These are phyloP conservation scores for Stellera chamaejasme DNA, from an alignment of 345 rosid genomes.

Conservation along the genomic window DNA sequence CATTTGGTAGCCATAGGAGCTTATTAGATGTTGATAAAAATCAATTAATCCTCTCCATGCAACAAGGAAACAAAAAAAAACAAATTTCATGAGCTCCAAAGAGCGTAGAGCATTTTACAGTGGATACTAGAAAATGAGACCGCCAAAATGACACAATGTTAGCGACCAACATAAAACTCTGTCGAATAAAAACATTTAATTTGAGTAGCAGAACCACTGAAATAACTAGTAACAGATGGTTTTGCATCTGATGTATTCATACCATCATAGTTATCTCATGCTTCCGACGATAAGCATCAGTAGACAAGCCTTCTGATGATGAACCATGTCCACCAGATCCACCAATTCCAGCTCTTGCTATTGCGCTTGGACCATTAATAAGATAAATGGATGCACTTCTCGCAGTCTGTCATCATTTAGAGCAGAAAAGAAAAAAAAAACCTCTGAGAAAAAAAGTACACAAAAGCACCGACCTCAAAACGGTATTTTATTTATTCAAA, in stretches of 20 bases:
- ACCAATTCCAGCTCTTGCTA: conserved; percentile 25
- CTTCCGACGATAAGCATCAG: conserved; percentile 62
- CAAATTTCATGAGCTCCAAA: too few relatives aligned
- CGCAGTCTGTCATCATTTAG: conserved; percentile 1
- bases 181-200: too few relatives aligned
- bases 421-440: not conserved
- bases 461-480: conserved; percentile 1
- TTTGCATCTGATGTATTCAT: conserved; percentile 22
- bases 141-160: not conserved
- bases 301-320: conserved; percentile 39
- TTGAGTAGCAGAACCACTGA: too few relatives aligned
- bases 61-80: too few relatives aligned
- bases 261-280: conserved; percentile 85
- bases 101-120: too few relatives aligned
- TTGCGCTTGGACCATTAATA: conserved; percentile 34
- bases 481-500: not conserved
- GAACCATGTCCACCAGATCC: conserved; percentile 35
- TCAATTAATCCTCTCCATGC: not conserved
- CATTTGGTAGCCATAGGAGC: too few relatives aligned
- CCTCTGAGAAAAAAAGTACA: not conserved
- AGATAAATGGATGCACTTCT: conserved; percentile 6
- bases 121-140: too few relatives aligned
- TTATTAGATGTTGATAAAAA: not conserved
- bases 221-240: not conserved
- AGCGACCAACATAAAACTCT: too few relatives aligned